Base-by-base conservation (phyloP, 1,284 basidiomycete species). In the Chondrostereum purpureum region DNA sequence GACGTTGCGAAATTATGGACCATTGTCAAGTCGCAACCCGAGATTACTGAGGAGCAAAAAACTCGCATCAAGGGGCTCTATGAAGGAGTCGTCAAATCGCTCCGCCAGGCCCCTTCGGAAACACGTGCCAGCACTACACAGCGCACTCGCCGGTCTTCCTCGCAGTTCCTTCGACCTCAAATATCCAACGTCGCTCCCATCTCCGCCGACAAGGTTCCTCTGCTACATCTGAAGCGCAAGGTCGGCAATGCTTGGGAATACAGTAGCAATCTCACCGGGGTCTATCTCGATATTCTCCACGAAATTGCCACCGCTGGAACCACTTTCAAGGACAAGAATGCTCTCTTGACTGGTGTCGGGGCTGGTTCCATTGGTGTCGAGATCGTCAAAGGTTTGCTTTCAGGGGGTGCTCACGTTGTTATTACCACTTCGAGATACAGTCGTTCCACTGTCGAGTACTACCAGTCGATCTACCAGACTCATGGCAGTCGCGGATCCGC, bases 241-340 rank as follows among this genome's bases (percentile, higher is more conserved):
- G 92, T 96, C n/a, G 96, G 93, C 39, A 82, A 80, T 16, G 84
- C 78, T 58, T 99, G 95, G 92, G 90, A 95, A 59, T 97, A 97
- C 71, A 93, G 88, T 57, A 91, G 88, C 68, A 98, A 98, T 68
- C 75, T 99, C 49, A 99, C 95, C 14, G 83, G 90, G 49, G 89
- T 93, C 42, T 94, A 99, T 67, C 82, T 98, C 54, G 94, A 98
- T 59, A 88, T 99, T 53, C 75, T 99, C 39, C 89, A 93, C 59
- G 96, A 99, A 68, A 97, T 99, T 56, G 95, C 96, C 8, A 96
- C 94, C 0, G 93, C 94, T 6, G 95, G 95, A 38, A 96, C 94
- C 13, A 94, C 93, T 0, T 99, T 97, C 78, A 88, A 95, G 68
- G 93, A 95, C 72, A 98, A 98, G 78, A 97, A 98, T 58, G 95